Base-by-base conservation (phyloP, 1,284 basidiomycete genomes). In the Chalciporus sp. region DNA sequence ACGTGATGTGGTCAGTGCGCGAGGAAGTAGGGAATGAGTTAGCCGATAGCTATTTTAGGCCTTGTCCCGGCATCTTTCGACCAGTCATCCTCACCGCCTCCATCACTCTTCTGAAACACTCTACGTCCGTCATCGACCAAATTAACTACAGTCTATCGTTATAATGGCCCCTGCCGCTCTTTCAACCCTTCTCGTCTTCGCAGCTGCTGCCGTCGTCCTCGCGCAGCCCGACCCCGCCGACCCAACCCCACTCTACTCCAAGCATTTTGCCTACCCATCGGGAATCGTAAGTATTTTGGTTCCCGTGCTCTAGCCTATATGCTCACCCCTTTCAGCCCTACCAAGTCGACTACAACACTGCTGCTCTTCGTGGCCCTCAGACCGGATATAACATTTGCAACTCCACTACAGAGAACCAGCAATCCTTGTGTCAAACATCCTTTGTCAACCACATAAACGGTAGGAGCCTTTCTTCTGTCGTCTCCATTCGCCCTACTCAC, bases 371-470 rank as follows among this genome's bases (percentile, higher is more conserved):
- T 59, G 86, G 86, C 11, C 64, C 72, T 27, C 85, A 88, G 64
- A 63, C 56, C 19, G 88, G 88, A 7, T 89, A 83, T 76, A 90
- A 89, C 70, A 61, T 72, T 4, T 90, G 88, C 70, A 89, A 90
- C 73, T 78, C 82, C 3, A 88, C 86, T 6, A 90, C 87, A 7
- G 74, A 83, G 69, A 79, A 77, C 60, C 78, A 77, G 52, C 45
- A 76, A 3, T 87, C 86, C 0, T 57, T 78, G 47, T 90, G 88
- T 64, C 88, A 90, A 69, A 90, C 87, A 0, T 68, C 75, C 0
- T 75, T 84, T 57, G 65, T 81, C 33, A 83, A 83, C 72, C 64
- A 70, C 56, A 63, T 82, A 28, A 77, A 81, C 56, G 84, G 84
- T 83, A 51, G 7, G 2, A 9, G 72, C 26, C 27, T 1, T 9